Percentiles rank a stretch among this genome's conserved stretches.
Conservation (phyloP, 495 filamentous ascomycete genomes). For the Cryomyces minteri region DNA sequence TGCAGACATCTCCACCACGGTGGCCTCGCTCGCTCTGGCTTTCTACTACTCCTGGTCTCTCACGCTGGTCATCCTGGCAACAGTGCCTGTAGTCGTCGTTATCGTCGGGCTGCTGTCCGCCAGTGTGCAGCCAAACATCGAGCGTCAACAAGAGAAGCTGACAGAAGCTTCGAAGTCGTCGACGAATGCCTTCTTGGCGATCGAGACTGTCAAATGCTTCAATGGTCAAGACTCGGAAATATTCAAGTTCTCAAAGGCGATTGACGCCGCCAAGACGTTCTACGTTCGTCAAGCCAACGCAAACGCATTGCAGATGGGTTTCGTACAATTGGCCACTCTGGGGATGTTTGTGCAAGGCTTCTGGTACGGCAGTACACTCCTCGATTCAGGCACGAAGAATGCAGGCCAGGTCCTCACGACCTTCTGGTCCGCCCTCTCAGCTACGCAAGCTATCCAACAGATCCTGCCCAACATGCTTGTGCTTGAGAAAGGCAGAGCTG, state of each 20-base stretch:
- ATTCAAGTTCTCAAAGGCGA: constrained; percentile 39
- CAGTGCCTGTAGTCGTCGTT: constrained; percentile 46
- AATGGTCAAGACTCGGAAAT: constrained; percentile 59
- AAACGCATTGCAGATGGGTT: constrained; percentile 50
- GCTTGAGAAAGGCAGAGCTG: constrained; percentile 62
- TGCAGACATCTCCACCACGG: constrained; percentile 38
- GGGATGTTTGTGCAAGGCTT: constrained; percentile 82
- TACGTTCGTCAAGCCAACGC: constrained; percentile 51
- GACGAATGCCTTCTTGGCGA: constrained; percentile 46
- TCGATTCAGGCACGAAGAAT: constrained; percentile 31
- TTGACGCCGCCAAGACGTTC: constrained; percentile 37
- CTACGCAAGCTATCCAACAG: constrained; percentile 51
- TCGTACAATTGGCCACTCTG: constrained; percentile 57
- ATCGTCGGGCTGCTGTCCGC: constrained; percentile 39
- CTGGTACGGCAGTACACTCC: constrained; percentile 63
- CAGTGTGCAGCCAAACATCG: constrained; percentile 44
- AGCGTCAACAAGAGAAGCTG: constrained; percentile 49
- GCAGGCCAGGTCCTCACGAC: constrained; percentile 64
- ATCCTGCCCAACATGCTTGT: constrained; percentile 59
- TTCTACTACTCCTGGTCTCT: constrained; percentile 71
- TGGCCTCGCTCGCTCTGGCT: constrained; percentile 48
- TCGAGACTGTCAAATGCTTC: constrained; percentile 78
- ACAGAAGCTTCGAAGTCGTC: constrained; percentile 52
- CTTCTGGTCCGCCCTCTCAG: constrained; percentile 65
- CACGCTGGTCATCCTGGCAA: constrained; percentile 62